Evolutionary conservation across 495 filamentous ascomycete species (phyloP), one percentile per base, ranked within the genome.

Genomic region (Hypomontagnella submonticulosa): DNA sequence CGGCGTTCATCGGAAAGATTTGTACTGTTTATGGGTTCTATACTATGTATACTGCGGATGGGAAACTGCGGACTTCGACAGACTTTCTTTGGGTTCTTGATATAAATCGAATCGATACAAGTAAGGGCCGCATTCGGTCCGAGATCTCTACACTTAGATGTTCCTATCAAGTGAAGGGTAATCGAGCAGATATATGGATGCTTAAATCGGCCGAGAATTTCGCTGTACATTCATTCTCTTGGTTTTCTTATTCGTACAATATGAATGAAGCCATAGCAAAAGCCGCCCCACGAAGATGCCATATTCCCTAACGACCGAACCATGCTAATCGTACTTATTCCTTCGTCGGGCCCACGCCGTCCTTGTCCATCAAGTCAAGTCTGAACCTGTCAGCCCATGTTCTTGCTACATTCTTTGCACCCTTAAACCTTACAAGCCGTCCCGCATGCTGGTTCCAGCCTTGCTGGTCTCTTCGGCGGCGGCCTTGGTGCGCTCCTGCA

Each of bases 401-500:
- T 37, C n/a, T n/a, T 38, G 41, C 11, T 40, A 33, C 27, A 34
- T n/a, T 40, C 19, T 12, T 44, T 16, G 2, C 7, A 12, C 9
- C 34, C 36, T 16, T n/a, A 37, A 18, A 47, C 3, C 49, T 75
- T 63, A 80, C 61, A 81, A 62, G 3, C 77, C 77, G 33, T 81
- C 80, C 3, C 69, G 68, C 79, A 80, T 78, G 67, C 79, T 81
- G 1, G 78, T 81, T 53, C 77, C 75, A 10, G 71, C 62, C 71
- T 81, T 82, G 65, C 41, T 57, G 33, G 66, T 77, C 75, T 85
- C 77, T 74, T 84, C 80, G 6, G 82, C 80, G 27, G 70, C 60
- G 8, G 58, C 46, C 70, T 81, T 82, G n/a, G 83, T 86, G 66
- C 75, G 75, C 62, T 84, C 79, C 75, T 85, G 81, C 73, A 85